Evolutionary conservation across 2,329 filamentous ascomycete genomes (phyloP).

Genomic region (Colletotrichum sp.): DNA sequence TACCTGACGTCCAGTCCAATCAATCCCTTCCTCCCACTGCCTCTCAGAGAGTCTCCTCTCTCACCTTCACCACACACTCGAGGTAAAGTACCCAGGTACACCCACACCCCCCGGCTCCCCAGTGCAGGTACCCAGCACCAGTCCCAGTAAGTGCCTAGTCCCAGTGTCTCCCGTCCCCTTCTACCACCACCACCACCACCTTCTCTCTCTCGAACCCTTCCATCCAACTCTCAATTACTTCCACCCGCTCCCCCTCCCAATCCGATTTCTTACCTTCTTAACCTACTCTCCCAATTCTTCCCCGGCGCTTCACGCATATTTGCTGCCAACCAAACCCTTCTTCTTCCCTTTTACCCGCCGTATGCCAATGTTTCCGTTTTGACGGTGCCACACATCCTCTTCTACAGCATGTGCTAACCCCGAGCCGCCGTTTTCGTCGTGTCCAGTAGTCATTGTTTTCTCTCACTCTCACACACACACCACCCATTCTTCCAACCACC

Average conservation of each 20-base stretch:
- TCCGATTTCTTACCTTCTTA: slow-evolving; percentile 4
- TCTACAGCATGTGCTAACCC: slow-evolving; percentile 23
- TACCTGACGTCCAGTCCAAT: not conserved
- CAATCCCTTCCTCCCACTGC: slow-evolving; percentile 1
- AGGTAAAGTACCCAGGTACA: not conserved
- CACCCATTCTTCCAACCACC: slow-evolving; percentile 15
- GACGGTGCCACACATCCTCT: slow-evolving; percentile 16
- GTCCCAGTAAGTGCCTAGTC: not conserved
- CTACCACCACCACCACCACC: not conserved
- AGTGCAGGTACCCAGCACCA: not conserved
- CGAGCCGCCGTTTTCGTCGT: slow-evolving; percentile 20
- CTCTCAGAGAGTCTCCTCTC: not conserved
- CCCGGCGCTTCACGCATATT: not conserved
- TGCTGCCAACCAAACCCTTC: not conserved
- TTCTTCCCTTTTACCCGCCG: slow-evolving; percentile 5
- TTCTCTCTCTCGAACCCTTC: slow-evolving; percentile 10
- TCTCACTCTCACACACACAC: not conserved
- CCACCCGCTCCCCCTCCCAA: not conserved
- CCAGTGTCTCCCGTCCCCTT: not conserved
- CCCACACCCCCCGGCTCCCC: not conserved
- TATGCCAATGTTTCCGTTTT: slow-evolving; percentile 12
- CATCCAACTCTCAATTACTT: slow-evolving; percentile 10
- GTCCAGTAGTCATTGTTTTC: slow-evolving; percentile 20
- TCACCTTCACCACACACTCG: not conserved
- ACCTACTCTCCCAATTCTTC: slow-evolving; percentile 7